phyloP scores from a whole-genome alignment of 257 asterid genomes.

The Gynochthodes officinalis region DNA sequence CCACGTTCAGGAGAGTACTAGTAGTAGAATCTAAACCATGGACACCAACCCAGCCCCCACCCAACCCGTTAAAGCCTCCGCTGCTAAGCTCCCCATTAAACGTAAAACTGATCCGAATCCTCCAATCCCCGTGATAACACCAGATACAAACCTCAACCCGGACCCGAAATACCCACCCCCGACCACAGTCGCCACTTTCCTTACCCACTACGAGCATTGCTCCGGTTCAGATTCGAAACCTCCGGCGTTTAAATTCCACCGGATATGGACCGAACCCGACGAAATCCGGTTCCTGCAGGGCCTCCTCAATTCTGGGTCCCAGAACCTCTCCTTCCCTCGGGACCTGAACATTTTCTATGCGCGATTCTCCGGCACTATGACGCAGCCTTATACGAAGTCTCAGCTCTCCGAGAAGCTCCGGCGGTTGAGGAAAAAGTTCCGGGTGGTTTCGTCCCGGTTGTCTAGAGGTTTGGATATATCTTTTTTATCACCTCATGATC shows the following conservation, averaged over 20 bases:
- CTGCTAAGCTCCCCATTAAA: slow-evolving; percentile 77
- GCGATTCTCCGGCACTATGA: slow-evolving; percentile 67
- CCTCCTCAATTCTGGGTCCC: slow-evolving; percentile 47
- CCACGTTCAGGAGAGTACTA: not conserved
- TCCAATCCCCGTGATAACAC: not conserved
- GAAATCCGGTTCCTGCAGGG: slow-evolving; percentile 80
- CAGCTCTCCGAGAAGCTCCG: slow-evolving; percentile 85
- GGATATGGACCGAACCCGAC: slow-evolving; percentile 90
- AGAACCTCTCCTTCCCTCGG: slow-evolving; percentile 56
- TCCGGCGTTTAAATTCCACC: slow-evolving; percentile 74
- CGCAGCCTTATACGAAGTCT: slow-evolving; percentile 79
- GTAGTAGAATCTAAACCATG: slow-evolving; percentile 34
- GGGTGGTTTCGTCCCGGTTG: slow-evolving; percentile 55
- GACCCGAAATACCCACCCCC: slow-evolving; percentile 10
- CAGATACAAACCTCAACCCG: not conserved
- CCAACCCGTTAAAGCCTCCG: slow-evolving; percentile 22
- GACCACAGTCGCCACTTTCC: slow-evolving; percentile 14
- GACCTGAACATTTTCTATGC: slow-evolving; percentile 61
- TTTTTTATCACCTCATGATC: slow-evolving; percentile 62
- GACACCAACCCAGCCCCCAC: slow-evolving; percentile 45
- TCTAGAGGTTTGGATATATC: slow-evolving; percentile 47
- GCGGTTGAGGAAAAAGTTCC: slow-evolving; percentile 71
- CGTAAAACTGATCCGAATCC: slow-evolving; percentile 51
- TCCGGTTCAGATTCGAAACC: slow-evolving; percentile 16
- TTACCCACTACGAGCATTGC: slow-evolving; percentile 1